These are phyloP conservation scores for Lactarius quietus DNA, from an alignment of 768 basidiomycete species.

Conservation along the genomic window DNA sequence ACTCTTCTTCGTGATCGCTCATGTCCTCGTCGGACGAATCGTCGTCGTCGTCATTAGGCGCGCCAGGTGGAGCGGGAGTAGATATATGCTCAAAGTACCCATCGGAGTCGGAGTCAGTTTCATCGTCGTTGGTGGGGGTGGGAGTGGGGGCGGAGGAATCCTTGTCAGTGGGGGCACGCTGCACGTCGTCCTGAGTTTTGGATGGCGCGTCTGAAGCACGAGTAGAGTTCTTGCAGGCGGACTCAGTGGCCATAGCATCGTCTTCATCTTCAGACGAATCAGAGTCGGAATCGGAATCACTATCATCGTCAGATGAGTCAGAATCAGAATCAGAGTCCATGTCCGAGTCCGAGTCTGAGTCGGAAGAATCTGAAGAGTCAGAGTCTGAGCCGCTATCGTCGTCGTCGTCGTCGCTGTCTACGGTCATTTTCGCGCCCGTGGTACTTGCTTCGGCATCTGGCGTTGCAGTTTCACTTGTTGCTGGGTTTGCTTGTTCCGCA, in stretches of 20 bases:
- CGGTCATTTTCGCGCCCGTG: not conserved
- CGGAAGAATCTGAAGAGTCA: not conserved
- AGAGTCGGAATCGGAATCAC: not conserved
- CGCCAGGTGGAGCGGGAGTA: not conserved
- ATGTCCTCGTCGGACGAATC: conserved; percentile 1
- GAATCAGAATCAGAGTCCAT: not conserved
- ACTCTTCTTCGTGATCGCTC: conserved; percentile 6
- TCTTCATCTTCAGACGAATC: not conserved
- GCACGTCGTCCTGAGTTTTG: not conserved
- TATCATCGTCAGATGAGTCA: conserved; percentile 1
- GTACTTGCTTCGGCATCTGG: not conserved
- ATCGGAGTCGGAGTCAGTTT: not conserved
- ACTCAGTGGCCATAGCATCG: not conserved
- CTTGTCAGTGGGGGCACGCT: not conserved
- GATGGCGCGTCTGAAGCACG: not conserved
- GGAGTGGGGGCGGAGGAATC: not conserved
- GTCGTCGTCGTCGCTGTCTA: not conserved
- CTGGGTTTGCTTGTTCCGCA: not conserved
- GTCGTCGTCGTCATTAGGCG: not conserved
- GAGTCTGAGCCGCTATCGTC: not conserved
- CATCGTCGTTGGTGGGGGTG: not conserved
- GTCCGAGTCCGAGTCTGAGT: conserved; percentile 6
- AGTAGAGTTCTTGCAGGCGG: not conserved
- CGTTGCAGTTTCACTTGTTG: not conserved
- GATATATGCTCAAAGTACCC: not conserved